Evolutionary conservation across 1,139 yeast species (phyloP), one percentile per base, ranked within the genome.

Genomic region (Geotrichum phurueaensis): DNA sequence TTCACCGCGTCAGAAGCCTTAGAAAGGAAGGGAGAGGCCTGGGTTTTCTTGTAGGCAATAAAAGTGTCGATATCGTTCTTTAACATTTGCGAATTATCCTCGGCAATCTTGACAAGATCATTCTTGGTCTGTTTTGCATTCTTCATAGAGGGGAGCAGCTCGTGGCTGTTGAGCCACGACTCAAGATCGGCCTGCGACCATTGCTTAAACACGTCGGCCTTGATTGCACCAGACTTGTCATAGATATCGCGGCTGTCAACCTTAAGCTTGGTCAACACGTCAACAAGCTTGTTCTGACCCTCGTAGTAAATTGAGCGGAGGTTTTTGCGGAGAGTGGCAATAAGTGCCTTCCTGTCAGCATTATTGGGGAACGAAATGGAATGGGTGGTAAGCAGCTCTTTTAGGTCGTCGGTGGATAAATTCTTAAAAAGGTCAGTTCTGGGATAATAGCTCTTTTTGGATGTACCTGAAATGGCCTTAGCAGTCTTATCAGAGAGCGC

Each of bases 401-500:
- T 56, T 20, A 60, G 43, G 22, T 56, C 60, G n/a, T 53, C 23
- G 20, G 49, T 29, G 2, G 51, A 45, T 12, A 56, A 23, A 10
- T 60, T 53, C 27, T 53, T 56, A 45, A 57, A 60, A 7, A 57
- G 10, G 9, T 43, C 23, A 23, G 51, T 20, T 7, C 45, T 31
- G n/a, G 62, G 62, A 22, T 57, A 58, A 15, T 29, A 52, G 12
- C 36, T 20, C 22, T 50, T 13, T n/a, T 53, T 39, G 18, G 52
- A 29, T 72, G 71, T 79, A 70, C 61, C 47, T 7, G 5, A 27
- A 10, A 53, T 15, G 22, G 29, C 20, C 75, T 71, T 56, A 72
- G 69, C 12, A 76, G 47, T 78, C 78, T 36, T 69, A 65, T 55
- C 72, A 73, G 23, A 70, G 63, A n/a, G 53, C 15, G 54, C 55